phyloP scores from a whole-genome alignment of 371 early-diverging fungal genomes.

The Paramicrosporidium saccamoebae region DNA sequence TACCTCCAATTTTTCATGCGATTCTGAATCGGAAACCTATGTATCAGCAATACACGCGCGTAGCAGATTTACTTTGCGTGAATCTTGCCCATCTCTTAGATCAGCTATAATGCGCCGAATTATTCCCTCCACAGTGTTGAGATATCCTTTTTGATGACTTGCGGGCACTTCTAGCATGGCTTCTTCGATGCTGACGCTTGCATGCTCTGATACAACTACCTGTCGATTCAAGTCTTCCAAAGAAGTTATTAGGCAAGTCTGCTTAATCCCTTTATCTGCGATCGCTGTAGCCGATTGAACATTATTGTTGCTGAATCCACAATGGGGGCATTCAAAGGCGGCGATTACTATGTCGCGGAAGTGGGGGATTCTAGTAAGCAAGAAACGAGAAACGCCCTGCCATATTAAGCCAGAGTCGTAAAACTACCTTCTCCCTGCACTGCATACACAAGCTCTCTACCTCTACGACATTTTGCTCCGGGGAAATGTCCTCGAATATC shows the following conservation, averaged over 20 bases:
- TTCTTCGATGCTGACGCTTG: slow-evolving; percentile 36
- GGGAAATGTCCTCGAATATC: slow-evolving; percentile 29
- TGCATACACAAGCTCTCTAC: slow-evolving; percentile 69
- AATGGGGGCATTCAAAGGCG: slow-evolving; percentile 80
- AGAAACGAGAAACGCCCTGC: slow-evolving; percentile 42
- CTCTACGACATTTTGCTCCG: slow-evolving; percentile 21
- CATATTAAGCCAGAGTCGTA: too few relatives aligned
- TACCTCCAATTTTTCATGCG: slow-evolving; percentile 31
- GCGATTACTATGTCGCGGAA: slow-evolving; percentile 67
- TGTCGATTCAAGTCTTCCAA: slow-evolving; percentile 50
- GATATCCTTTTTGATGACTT: slow-evolving; percentile 22
- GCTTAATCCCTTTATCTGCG: slow-evolving; percentile 34
- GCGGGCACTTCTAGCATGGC: slow-evolving; percentile 66
- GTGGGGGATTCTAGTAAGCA: slow-evolving; percentile 69
- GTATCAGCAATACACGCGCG: neutral
- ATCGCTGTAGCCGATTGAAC: slow-evolving; percentile 50
- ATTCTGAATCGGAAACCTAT: slow-evolving; percentile 12
- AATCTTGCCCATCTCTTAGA: slow-evolving; percentile 28
- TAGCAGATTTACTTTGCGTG: slow-evolving; percentile 15
- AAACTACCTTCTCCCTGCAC: slow-evolving; percentile 38
- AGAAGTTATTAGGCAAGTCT: slow-evolving; percentile 15
- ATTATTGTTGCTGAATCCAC: slow-evolving; percentile 57
- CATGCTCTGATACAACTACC: slow-evolving; percentile 53
- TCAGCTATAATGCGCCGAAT: slow-evolving; percentile 42
- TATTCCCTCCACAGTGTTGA: slow-evolving; percentile 68